Conservation (phyloP, 805 yeast genomes). For the Scheffersomyces spartinae region DNA sequence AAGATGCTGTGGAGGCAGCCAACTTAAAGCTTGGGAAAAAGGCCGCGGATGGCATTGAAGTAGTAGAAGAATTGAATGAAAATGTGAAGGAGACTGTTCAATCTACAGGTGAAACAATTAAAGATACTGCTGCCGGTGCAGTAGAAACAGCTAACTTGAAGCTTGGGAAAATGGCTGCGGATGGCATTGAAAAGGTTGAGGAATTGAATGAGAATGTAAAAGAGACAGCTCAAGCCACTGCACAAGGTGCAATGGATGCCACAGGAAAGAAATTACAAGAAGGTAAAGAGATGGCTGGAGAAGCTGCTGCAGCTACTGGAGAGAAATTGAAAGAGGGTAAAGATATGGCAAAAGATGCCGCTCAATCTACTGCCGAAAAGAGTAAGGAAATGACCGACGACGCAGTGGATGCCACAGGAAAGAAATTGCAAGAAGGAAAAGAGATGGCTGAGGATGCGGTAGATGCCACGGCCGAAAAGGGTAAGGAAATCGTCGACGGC, state of each 20-base stretch:
- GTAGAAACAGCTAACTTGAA: too few relatives aligned
- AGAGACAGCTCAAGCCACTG: slow-evolving; percentile 7
- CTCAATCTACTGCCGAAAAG: too few relatives aligned
- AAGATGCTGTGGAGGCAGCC: too few relatives aligned
- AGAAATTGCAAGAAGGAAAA: too few relatives aligned
- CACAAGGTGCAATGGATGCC: slow-evolving; percentile 16
- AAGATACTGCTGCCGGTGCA: too few relatives aligned
- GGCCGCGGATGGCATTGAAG: too few relatives aligned
- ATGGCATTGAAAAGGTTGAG: slow-evolving; percentile 20
- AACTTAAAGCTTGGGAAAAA: too few relatives aligned
- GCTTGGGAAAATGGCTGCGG: slow-evolving; percentile 20
- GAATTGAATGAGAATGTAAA: slow-evolving; percentile 9
- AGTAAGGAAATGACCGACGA: too few relatives aligned
- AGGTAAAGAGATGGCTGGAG: slow-evolving; percentile 16
- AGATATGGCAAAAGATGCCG: slow-evolving; percentile 4
- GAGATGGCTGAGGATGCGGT: too few relatives aligned
- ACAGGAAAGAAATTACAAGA: slow-evolving; percentile 22
- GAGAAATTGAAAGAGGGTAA: slow-evolving; percentile 3
- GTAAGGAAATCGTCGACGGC: slow-evolving; percentile 4
- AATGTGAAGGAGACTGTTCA: too few relatives aligned
- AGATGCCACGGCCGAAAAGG: slow-evolving; percentile 1
- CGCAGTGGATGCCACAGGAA: slow-evolving; percentile 1
- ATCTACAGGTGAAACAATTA: too few relatives aligned
- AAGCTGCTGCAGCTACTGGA: slow-evolving; percentile 4
- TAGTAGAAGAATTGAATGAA: too few relatives aligned